These are phyloP conservation scores for Petasospora fabianii DNA, from an alignment of 1,139 yeast genomes.

Conservation along the genomic window DNA sequence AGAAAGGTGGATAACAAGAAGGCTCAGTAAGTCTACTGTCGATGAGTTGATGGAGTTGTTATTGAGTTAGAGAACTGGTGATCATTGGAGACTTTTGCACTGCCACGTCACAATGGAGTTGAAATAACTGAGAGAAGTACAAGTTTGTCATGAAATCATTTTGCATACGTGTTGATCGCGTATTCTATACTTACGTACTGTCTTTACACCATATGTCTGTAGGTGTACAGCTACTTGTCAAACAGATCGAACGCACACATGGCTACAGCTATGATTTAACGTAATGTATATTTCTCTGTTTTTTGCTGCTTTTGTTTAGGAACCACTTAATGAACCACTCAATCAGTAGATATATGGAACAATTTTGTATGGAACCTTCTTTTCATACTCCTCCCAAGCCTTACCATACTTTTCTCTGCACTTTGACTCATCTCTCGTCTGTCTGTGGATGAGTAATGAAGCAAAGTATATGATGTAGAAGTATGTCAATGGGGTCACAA, in stretches of 20 bases:
- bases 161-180: constrained; percentile 1
- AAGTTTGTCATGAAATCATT: too few relatives aligned
- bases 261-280: too few relatives aligned
- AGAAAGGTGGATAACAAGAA: constrained; percentile 60
- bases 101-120: too few relatives aligned
- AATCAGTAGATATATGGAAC: constrained; percentile 80
- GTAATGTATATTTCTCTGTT: background rate
- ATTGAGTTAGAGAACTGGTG: too few relatives aligned
- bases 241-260: too few relatives aligned
- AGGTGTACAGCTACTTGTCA: too few relatives aligned
- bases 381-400: constrained; percentile 80
- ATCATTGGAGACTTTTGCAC: too few relatives aligned
- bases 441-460: constrained; percentile 78
- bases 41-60: too few relatives aligned
- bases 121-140: too few relatives aligned
- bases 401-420: constrained; percentile 83
- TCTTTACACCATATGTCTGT: too few relatives aligned
- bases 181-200: background rate
- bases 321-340: too few relatives aligned
- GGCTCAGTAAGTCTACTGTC: constrained; percentile 7
- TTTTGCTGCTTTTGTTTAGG: too few relatives aligned
- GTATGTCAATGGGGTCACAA: constrained; percentile 77
- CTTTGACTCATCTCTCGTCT: constrained; percentile 85
- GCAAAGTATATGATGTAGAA: constrained; percentile 86
- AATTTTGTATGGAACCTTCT: constrained; percentile 80